Evolutionary conservation across 257 asterid genomes (phyloP), one percentile per base, ranked within the genome.

Genomic region (Osmanthus fragrans): DNA sequence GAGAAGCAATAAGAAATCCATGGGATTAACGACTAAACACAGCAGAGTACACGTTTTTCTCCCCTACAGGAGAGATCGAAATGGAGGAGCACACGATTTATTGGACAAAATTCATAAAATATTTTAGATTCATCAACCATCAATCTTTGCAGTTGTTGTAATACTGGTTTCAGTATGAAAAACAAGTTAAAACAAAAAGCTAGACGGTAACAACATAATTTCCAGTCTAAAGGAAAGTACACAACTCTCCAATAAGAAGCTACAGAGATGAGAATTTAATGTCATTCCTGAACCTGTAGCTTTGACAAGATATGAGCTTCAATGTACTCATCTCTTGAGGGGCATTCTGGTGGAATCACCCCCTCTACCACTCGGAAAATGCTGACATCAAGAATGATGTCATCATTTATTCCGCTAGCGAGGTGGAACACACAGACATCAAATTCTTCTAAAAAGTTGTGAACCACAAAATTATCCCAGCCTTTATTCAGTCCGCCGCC

Each of bases 401-500:
- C 1, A 0, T 70, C 49, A 0, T 5, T 47, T 16, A 16, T 73
- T 69, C 67, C 72, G 29, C 34, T 66, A 1, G 56, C 49, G 19
- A 33, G 67, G 10, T 75, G 75, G 70, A 86, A 84, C 13, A 77
- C 10, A 2, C 87, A 85, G 1, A 73, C 87, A 12, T 85, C 91
- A n/a, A 63, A 73, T 73, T 79, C 82, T 47, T 81, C 86, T 1
- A 87, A 76, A 15, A 47, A 73, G 40, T 83, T 87, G 0, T 81
- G 85, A 0, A 74, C 4, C 3, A 73, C 89, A 32, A 85, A 87
- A 1, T 25, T 56, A 36, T 47, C 85, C 91, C 91, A 87, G 16
- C 86, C 89, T 19, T 75, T 68, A 0, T 30, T 34, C 25, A 88
- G 67, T 33, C 84, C 89, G 74, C 85, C 79, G 4, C 86, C 77